Evolutionary conservation across 306 rosid species (phyloP).

Genomic region (Pueraria montana): DNA sequence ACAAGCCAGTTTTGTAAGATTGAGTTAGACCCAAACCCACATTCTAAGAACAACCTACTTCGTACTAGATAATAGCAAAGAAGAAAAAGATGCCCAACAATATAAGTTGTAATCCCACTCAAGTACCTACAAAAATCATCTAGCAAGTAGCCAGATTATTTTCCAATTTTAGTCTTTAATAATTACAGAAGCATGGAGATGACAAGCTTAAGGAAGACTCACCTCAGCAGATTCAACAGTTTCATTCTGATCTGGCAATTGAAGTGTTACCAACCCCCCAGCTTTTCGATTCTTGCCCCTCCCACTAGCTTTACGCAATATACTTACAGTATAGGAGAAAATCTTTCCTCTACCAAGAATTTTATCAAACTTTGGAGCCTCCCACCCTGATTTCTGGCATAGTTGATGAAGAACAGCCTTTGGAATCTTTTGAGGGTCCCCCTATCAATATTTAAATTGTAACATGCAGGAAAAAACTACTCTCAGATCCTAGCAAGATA

Average conservation of each 20-base stretch:
- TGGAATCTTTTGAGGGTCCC: conserved; percentile 89
- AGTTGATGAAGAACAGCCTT: conserved; percentile 96
- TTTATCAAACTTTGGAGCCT: conserved; percentile 91
- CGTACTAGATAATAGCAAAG: background rate
- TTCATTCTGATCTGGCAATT: conserved; percentile 82
- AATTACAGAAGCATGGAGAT: background rate
- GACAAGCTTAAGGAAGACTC: conserved; percentile 44
- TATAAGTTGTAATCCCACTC: background rate
- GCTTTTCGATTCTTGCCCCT: conserved; percentile 94
- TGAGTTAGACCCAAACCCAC: too few species aligned
- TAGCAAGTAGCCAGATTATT: background rate
- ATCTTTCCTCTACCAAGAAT: conserved; percentile 66
- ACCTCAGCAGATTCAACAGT: conserved; percentile 83
- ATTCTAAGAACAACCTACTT: background rate
- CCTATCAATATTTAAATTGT: conserved; percentile 58
- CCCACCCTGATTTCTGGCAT: conserved; percentile 98
- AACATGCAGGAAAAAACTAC: conserved; percentile 24
- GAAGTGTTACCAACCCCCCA: conserved; percentile 90
- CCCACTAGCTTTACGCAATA: conserved; percentile 92
- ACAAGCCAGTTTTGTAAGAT: too few species aligned
- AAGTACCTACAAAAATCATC: background rate
- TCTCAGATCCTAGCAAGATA: conserved; percentile 35
- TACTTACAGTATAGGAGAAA: conserved; percentile 75
- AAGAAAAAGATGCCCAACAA: conserved; percentile 1
- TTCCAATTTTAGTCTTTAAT: background rate